Conservation (phyloP, 306 rosid genomes). For the Pyrus bretschneideri region DNA sequence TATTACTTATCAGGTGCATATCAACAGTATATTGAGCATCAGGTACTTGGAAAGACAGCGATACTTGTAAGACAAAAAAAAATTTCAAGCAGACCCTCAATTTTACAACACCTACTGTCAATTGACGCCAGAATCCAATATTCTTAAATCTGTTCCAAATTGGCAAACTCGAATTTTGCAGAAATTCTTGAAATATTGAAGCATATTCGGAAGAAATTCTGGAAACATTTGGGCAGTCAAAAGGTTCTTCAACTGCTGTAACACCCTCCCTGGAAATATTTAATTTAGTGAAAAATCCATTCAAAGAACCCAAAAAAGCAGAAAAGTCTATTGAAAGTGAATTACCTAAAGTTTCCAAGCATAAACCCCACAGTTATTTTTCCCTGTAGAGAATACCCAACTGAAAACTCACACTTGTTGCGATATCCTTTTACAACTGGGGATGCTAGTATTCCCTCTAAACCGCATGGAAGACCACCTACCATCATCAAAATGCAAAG, state of each 20-base stretch:
- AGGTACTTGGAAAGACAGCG: slow-evolving; percentile 3
- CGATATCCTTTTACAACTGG: slow-evolving; percentile 88
- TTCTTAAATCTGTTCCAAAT: slow-evolving; percentile 93
- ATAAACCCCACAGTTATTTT: slow-evolving; percentile 85
- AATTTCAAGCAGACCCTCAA: not conserved
- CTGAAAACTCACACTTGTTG: slow-evolving; percentile 92
- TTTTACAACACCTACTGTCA: slow-evolving; percentile 50
- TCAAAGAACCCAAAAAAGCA: not conserved
- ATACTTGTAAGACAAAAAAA: not conserved
- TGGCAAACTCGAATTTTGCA: slow-evolving; percentile 65
- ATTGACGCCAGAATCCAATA: slow-evolving; percentile 92
- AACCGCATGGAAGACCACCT: slow-evolving; percentile 93
- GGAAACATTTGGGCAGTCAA: slow-evolving; percentile 87
- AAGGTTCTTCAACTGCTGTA: slow-evolving; percentile 89
- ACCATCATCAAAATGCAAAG: slow-evolving; percentile 9
- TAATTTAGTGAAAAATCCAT: slow-evolving; percentile 22
- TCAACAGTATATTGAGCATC: not conserved
- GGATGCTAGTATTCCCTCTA: slow-evolving; percentile 79
- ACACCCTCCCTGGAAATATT: slow-evolving; percentile 77
- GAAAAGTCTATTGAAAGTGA: slow-evolving; percentile 12
- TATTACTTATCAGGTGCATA: not conserved
- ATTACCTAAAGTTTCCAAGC: slow-evolving; percentile 94
- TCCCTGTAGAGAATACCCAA: slow-evolving; percentile 75
- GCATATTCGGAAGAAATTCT: slow-evolving; percentile 66
- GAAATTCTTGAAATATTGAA: slow-evolving; percentile 77